These are phyloP conservation scores for Tuber microsphaerosporum DNA, from an alignment of 495 filamentous ascomycete genomes.

Conservation along the genomic window DNA sequence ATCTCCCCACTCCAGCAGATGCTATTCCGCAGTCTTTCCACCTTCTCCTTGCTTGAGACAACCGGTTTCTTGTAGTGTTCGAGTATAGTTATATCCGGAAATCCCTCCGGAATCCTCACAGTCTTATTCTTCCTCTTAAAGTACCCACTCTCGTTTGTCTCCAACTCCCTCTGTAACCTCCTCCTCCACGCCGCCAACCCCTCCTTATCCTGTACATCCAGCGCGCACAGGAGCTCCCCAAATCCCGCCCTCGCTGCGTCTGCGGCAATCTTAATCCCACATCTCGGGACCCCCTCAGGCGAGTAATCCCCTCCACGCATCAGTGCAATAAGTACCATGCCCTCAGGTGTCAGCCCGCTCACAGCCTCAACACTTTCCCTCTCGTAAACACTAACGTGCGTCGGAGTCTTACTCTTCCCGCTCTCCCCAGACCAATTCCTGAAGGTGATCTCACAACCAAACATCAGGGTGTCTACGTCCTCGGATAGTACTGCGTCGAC, in stretches of 20 bases:
- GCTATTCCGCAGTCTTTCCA: conserved; percentile 53
- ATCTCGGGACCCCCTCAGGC: conserved; percentile 78
- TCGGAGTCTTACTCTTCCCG: conserved; percentile 58
- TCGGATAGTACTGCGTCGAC: conserved; percentile 96
- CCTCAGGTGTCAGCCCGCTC: conserved; percentile 63
- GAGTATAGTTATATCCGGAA: conserved; percentile 71
- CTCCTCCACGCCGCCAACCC: conserved; percentile 65
- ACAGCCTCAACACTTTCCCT: conserved; percentile 50
- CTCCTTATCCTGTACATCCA: conserved; percentile 50
- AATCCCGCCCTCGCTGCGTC: conserved; percentile 87
- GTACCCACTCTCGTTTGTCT: conserved; percentile 74
- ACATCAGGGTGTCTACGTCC: conserved; percentile 98
- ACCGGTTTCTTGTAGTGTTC: conserved; percentile 80
- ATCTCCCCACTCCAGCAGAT: conserved; percentile 60
- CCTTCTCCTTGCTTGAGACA: conserved; percentile 57
- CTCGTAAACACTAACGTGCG: conserved; percentile 78
- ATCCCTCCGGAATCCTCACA: conserved; percentile 68
- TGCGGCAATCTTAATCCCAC: conserved; percentile 77
- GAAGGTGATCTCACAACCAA: conserved; percentile 70
- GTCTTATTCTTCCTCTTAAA: conserved; percentile 69
- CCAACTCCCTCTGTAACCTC: conserved; percentile 64
- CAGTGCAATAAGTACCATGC: conserved; percentile 90
- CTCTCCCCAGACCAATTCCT: conserved; percentile 78
- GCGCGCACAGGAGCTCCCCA: conserved; percentile 64
- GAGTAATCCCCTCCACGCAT: conserved; percentile 96